Evolutionary conservation across 305 asterid genomes (phyloP), one percentile per base, ranked within the genome.

Genomic region (Solanum hybrid): DNA sequence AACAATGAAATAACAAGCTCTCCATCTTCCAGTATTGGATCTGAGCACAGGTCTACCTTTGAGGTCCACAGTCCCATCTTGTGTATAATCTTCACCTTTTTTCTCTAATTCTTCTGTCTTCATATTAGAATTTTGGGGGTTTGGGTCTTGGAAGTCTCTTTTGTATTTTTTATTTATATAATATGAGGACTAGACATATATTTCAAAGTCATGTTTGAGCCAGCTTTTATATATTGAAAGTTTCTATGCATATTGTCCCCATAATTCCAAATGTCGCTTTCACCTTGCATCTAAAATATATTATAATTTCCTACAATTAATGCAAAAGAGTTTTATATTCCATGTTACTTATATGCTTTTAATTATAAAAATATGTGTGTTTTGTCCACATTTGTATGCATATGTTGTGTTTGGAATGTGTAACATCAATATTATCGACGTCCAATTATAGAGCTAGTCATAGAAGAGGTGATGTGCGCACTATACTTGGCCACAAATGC

Each of bases 11-110:
- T 92, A 95, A 87, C 98, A 96, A 90, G 96, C 98, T 87, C 89
- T 95, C 98, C 98, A 96, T 93, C 86, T 92, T 8, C 98, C 98
- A 12, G 98, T 96, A 33, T 81, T 89, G 33, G 95, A 92, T 92
- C 98, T 86, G 3, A 94, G 93, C 11, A 95, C 93, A 36, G 96
- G 95, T 69, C 93, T 92, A 5, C 97, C 96, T 91, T 92, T 95
- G 79, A 95, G 96, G 90, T 95, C 96, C 67, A 92, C 88, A 3
- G 95, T 92, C 26, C 98, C 98, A 82, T 96, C 98, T 82, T 94
- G 89, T 64, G 98, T 95, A 89, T 93, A 96, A 57, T 91, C 96
- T 22, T 89, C 93, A 28, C 69, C 75, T n/a, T 94, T 95, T 69
- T 84, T 92, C 90, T 96, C 96, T 90, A 93, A 94, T 91, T 78